A percentile compares a stretch with the other conserved stretches of the same genome.
Evolutionary conservation across 768 basidiomycete genomes (phyloP).

Genomic region (Coprinopsis strossmayeri): DNA sequence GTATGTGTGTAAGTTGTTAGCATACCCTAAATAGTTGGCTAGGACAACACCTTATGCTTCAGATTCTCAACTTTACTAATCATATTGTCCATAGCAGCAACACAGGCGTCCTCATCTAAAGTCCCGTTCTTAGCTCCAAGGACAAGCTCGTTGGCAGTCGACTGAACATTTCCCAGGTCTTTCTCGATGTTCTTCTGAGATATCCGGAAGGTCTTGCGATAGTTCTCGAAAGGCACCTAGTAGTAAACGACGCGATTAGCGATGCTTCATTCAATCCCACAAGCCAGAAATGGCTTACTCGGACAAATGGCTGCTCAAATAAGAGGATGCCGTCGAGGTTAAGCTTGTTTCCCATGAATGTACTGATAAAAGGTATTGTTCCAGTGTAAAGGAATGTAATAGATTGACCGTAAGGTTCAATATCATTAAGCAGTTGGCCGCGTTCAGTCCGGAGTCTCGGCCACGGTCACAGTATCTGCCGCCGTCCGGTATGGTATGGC

Average conservation of each 20-base stretch:
- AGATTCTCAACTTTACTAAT: constrained; percentile 69
- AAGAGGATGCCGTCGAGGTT: constrained; percentile 70
- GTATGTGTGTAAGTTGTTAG: constrained; percentile 1
- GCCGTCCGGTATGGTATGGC: no score
- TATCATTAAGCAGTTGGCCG: no score
- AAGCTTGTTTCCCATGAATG: constrained; percentile 44
- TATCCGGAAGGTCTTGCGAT: constrained; percentile 80
- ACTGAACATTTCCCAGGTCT: constrained; percentile 59
- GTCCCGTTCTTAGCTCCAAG: constrained; percentile 32
- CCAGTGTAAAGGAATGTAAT: no score
- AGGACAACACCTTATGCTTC: constrained; percentile 89
- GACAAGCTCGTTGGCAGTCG: constrained; percentile 52
- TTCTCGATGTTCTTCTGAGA: constrained; percentile 79
- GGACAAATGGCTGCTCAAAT: constrained; percentile 79
- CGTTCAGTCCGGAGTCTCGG: no score
- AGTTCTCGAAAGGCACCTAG: constrained; percentile 87
- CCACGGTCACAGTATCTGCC: no score
- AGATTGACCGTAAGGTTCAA: no score
- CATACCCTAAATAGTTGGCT: no score
- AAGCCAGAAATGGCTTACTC: constrained; percentile 35
- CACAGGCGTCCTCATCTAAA: constrained; percentile 41
- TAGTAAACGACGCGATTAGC: constrained; percentile 1
- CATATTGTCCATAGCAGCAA: constrained; percentile 67
- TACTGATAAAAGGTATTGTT: not conserved
- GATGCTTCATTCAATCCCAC: not conserved